phyloP scores from a whole-genome alignment of 345 rosid genomes.

The Populus ilicifolia region DNA sequence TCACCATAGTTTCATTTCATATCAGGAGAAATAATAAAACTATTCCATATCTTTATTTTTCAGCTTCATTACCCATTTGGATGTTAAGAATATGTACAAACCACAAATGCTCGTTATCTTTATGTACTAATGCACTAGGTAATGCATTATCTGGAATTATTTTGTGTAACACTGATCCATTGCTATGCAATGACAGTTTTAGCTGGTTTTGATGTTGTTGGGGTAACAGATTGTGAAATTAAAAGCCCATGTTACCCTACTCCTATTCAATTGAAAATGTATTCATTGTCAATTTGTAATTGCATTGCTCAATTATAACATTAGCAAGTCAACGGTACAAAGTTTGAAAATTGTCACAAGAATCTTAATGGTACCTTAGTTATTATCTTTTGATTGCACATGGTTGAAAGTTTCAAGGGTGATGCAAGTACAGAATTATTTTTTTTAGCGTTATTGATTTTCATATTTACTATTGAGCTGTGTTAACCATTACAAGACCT shows the following conservation, averaged over 20 bases:
- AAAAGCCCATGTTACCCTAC: not conserved
- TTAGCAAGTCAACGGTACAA: not conserved
- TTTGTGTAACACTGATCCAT: not conserved
- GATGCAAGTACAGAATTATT: too few species aligned
- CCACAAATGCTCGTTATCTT: not conserved
- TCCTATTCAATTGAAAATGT: too few species aligned
- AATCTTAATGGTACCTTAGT: not conserved
- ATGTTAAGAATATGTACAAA: not conserved
- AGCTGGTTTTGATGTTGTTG: not conserved
- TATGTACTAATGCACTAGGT: not conserved
- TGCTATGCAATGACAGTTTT: not conserved
- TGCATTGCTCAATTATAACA: too few species aligned
- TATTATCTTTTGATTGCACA: too few species aligned
- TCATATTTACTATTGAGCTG: not conserved
- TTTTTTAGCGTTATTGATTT: not conserved
- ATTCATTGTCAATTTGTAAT: too few species aligned
- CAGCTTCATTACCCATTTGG: not conserved
- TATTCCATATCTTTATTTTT: not conserved
- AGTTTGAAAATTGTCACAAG: not conserved
- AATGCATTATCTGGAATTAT: not conserved
- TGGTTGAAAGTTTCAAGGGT: too few species aligned
- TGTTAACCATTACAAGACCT: not conserved
- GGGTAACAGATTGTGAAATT: not conserved
- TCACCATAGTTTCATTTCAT: not conserved
- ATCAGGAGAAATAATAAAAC: not conserved